phyloP scores from a whole-genome alignment of 2,329 filamentous ascomycete genomes.

The Paracoccidioides brasiliensis region DNA sequence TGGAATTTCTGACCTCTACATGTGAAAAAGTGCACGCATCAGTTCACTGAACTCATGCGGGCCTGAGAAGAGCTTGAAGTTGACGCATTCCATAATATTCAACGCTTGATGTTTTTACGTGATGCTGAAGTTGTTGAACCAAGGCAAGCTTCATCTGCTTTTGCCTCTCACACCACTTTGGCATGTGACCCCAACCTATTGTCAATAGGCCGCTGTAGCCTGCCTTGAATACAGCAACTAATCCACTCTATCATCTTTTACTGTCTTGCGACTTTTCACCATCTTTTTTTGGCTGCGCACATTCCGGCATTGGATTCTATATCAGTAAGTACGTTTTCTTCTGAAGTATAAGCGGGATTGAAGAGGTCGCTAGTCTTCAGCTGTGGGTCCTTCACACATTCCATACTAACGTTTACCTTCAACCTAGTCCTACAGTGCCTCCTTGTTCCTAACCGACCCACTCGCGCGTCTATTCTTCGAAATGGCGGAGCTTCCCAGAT shows the following conservation, averaged over 20 bases:
- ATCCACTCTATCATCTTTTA: neutral
- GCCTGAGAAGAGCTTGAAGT: slow-evolving; percentile 1
- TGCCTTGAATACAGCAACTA: neutral
- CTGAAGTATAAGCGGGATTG: neutral
- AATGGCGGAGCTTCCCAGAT: neutral
- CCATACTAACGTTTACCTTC: neutral
- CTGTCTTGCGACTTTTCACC: neutral
- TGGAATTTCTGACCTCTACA: neutral
- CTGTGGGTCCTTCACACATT: neutral
- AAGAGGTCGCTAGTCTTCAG: neutral
- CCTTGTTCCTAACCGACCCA: neutral
- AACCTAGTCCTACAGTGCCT: neutral
- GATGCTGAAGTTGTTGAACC: neutral
- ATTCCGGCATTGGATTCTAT: neutral
- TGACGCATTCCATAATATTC: slow-evolving; percentile 3
- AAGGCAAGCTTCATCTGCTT: neutral
- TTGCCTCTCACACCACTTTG: neutral
- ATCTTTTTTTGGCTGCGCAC: neutral
- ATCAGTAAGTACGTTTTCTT: neutral
- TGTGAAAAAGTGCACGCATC: slow-evolving; percentile 2
- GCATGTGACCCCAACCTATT: neutral
- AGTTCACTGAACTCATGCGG: slow-evolving; percentile 2
- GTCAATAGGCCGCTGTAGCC: neutral
- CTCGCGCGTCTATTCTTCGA: neutral
- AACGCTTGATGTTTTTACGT: neutral